A percentile compares a stretch with the other conserved stretches of the same genome.
These are phyloP conservation scores for Alisma plantagoaquatica DNA, from an alignment of 106 monocot species.

Conservation along the genomic window DNA sequence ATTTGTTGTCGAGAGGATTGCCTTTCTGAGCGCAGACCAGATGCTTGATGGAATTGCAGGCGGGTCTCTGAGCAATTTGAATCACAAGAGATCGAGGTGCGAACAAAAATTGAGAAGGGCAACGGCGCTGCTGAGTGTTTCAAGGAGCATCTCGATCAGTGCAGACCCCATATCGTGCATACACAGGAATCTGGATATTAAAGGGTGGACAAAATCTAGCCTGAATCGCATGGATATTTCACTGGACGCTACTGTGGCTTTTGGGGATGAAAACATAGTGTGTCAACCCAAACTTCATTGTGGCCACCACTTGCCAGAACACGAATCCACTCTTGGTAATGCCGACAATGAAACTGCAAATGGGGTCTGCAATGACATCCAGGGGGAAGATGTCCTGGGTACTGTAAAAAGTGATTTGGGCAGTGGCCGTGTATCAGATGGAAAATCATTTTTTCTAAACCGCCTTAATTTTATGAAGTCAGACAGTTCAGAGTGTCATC, in stretches of 20 bases:
- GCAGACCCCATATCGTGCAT: conserved; percentile 45
- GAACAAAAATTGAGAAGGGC: conserved; percentile 17
- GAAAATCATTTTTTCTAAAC: conserved; percentile 49
- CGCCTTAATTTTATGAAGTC: conserved; percentile 26
- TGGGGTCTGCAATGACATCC: too few relatives aligned
- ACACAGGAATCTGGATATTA: conserved; percentile 8
- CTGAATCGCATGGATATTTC: too few relatives aligned
- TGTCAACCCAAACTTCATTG: too few relatives aligned
- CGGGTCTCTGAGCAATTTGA: neutral
- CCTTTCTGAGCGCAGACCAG: conserved; percentile 8
- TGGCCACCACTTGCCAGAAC: too few relatives aligned
- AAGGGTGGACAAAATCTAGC: too few relatives aligned
- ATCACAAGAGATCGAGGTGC: neutral
- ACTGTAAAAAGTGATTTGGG: too few relatives aligned
- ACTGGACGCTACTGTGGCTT: too few relatives aligned
- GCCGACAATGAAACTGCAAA: too few relatives aligned
- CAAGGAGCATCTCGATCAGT: conserved; percentile 27
- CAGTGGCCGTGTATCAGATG: too few relatives aligned
- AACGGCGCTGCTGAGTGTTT: conserved; percentile 22
- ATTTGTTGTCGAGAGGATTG: conserved; percentile 50
- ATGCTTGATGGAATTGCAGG: neutral
- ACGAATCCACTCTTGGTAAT: too few relatives aligned
- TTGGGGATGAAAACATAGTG: too few relatives aligned
- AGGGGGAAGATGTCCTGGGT: too few relatives aligned
- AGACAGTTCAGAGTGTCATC: conserved; percentile 3